Conservation (phyloP, 441 rosid species). For the Pelargonium australe region DNA sequence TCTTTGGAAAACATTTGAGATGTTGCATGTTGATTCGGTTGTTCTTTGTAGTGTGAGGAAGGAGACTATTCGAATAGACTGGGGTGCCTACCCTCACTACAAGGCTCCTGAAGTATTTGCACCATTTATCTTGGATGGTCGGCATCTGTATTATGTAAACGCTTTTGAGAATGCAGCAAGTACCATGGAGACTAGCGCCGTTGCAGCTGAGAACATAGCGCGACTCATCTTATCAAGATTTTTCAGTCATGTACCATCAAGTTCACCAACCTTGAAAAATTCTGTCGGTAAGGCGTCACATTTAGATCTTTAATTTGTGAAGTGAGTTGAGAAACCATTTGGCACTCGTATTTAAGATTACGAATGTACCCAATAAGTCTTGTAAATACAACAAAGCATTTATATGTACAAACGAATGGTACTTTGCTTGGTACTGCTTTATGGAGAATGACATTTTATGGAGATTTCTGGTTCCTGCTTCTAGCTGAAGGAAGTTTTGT, state of each 20-base stretch:
- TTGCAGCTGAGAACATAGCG: slow-evolving; percentile 84
- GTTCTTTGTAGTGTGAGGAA: slow-evolving; percentile 39
- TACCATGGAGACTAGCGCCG: slow-evolving; percentile 87
- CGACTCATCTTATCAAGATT: slow-evolving; percentile 64
- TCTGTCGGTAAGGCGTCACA: slow-evolving; percentile 24
- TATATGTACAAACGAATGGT: no score
- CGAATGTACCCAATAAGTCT: no score
- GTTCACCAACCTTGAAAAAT: slow-evolving; percentile 25
- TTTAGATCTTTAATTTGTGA: slow-evolving; percentile 36
- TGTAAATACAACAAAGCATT: no score
- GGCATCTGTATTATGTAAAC: slow-evolving; percentile 71
- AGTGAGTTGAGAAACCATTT: neutral
- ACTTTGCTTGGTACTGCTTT: no score
- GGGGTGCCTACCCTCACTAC: slow-evolving; percentile 94
- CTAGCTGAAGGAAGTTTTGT: no score
- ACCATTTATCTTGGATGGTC: slow-evolving; percentile 67
- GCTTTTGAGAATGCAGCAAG: slow-evolving; percentile 92
- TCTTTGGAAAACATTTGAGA: no score
- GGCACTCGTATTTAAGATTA: neutral
- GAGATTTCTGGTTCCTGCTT: no score
- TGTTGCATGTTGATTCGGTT: slow-evolving; percentile 20
- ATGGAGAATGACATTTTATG: no score
- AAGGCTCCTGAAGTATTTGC: slow-evolving; percentile 81
- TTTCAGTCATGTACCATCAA: slow-evolving; percentile 19
- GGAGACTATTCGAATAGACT: slow-evolving; percentile 59